Evolutionary conservation across 2,329 filamentous ascomycete species (phyloP), one percentile per base, ranked within the genome.

Genomic region (Chaetomium strumarium): DNA sequence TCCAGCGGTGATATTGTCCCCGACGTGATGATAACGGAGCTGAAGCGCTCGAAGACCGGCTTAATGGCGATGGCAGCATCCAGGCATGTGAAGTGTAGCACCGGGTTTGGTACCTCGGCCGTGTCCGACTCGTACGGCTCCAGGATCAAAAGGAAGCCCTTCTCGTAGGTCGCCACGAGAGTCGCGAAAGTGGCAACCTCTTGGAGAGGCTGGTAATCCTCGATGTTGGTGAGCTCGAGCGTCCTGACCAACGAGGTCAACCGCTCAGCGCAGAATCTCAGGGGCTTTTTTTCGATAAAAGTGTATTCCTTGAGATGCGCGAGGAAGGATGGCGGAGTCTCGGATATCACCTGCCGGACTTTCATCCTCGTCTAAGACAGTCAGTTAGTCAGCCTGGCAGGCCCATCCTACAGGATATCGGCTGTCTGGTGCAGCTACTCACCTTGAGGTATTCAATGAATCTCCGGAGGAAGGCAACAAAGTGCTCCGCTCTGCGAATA

Each of bases 171-270:
- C 33, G 93, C 90, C 19, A 95, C 90, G 0, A 99, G 78, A 0
- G 93, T 99, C 10, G 93, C 93, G 69, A 99, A 99, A 0, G 90
- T 96, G 17, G 95, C 95, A 8, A 99, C 92, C 72, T 99, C 92
- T 73, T 99, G 93, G 1, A 99, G 77, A 6, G 93, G 88, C 62
- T 96, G 91, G 66, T 95, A 99, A 67, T 99, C 95, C 72, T 99
- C 93, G 55, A 99, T 96, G 62, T 95, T 97, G 31, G 92, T 95
- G 53, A 99, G 83, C 68, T 99, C 93, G 14, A 99, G 79, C 0
- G 93, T 99, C 53, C 95, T 81, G 16, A 99, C 92, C 7, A 99
- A 82, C 0, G 92, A 99, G 0, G 93, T 96, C 12, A 99, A 74
- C 37, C 93, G 84, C 70, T 99, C 95, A 0, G 93, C 90, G 65